Conservation (phyloP, 805 yeast genomes). For the Yarrowia sp. region DNA sequence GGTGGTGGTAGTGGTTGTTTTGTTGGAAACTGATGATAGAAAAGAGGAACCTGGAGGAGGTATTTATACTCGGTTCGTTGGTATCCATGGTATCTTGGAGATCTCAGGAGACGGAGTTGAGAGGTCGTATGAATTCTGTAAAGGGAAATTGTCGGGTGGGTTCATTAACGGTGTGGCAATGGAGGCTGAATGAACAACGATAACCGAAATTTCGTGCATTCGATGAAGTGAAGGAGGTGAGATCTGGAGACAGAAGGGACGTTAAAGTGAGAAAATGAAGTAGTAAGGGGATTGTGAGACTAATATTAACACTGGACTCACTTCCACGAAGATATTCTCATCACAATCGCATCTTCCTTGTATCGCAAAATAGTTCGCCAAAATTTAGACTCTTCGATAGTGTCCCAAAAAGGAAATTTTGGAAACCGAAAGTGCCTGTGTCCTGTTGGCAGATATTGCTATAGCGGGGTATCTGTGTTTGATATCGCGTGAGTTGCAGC, state of each 20-base stretch:
- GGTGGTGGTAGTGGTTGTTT: not conserved
- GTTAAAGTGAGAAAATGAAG: too few species aligned
- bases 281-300: too few species aligned
- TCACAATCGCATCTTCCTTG: too few species aligned
- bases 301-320: too few species aligned
- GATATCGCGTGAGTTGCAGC: not conserved
- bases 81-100: not conserved
- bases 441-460: not conserved
- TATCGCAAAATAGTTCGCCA: not conserved
- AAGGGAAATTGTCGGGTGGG: not conserved
- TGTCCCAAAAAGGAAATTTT: slow-evolving; percentile 12
- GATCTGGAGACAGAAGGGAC: too few species aligned
- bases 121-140: not conserved
- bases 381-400: not conserved
- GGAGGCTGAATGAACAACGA: not conserved
- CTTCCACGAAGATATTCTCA: too few species aligned
- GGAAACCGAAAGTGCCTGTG: too few species aligned
- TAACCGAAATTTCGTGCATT: not conserved
- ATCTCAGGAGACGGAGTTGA: not conserved
- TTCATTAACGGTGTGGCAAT: not conserved
- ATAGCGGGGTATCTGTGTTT: not conserved
- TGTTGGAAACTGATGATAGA: not conserved
- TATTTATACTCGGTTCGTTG: not conserved
- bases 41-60: not conserved
- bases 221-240: too few species aligned